These are phyloP conservation scores for Colletotrichum lini DNA, from an alignment of 2,329 filamentous ascomycete species.

Conservation along the genomic window DNA sequence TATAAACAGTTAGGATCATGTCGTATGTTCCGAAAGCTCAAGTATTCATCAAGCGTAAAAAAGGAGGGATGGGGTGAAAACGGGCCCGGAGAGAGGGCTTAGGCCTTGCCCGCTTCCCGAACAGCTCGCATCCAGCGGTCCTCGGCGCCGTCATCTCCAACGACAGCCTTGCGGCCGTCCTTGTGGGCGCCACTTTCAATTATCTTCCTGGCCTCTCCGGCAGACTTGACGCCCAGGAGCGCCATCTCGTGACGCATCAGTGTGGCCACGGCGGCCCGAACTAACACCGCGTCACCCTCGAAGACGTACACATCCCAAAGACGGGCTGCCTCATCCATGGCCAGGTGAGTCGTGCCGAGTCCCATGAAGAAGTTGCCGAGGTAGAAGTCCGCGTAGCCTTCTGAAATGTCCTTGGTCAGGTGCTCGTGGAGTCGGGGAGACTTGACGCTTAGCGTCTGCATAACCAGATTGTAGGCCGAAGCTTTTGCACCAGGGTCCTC, in stretches of 20 bases:
- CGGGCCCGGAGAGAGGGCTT: not conserved
- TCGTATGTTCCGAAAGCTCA: slow-evolving; percentile 37
- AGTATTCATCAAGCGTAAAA: slow-evolving; percentile 41
- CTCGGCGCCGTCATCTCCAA: slow-evolving; percentile 59
- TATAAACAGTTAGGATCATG: slow-evolving; percentile 43
- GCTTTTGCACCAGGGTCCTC: slow-evolving; percentile 77
- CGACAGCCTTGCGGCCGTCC: slow-evolving; percentile 39
- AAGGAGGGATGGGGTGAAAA: not conserved
- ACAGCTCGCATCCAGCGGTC: slow-evolving; percentile 62
- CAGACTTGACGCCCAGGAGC: slow-evolving; percentile 62
- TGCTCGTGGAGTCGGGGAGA: slow-evolving; percentile 75
- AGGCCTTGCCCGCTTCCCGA: slow-evolving; percentile 56
- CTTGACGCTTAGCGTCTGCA: slow-evolving; percentile 77
- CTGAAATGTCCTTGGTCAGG: slow-evolving; percentile 65
- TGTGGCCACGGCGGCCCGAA: slow-evolving; percentile 79
- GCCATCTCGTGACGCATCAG: slow-evolving; percentile 69
- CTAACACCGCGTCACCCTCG: slow-evolving; percentile 81
- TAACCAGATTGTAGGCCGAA: slow-evolving; percentile 77
- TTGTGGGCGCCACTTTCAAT: slow-evolving; percentile 48
- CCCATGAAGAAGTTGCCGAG: slow-evolving; percentile 73
- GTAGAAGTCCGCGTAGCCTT: slow-evolving; percentile 66
- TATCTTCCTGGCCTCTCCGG: slow-evolving; percentile 60
- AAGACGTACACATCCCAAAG: slow-evolving; percentile 89
- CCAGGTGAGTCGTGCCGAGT: slow-evolving; percentile 74
- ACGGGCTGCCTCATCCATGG: slow-evolving; percentile 78